Evolutionary conservation across 1,139 yeast species (phyloP), one percentile per base, ranked within the genome.

Genomic region (Nadsonia starkeyi-henricii): DNA sequence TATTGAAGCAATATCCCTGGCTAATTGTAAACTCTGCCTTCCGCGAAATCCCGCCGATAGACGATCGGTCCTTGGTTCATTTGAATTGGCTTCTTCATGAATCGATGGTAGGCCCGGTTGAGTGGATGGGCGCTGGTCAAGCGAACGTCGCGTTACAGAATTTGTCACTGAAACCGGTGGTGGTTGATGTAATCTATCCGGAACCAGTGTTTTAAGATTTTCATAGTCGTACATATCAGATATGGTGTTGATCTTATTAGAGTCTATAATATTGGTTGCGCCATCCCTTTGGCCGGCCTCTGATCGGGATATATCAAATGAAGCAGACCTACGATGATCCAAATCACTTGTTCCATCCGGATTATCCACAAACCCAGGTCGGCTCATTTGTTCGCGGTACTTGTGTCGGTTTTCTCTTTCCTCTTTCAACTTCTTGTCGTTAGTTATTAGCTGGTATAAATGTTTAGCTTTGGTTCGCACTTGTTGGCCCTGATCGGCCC

Each of bases 381-480:
- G 30, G 30, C 9, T 26, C 30, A 26, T 26, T 26, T 26, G 30
- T 26, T 26, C 9, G 9, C 30, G 30, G 12, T 7, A 26, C 7
- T 7, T 7, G 12, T 26, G 9, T 12, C 30, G 7, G 7, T 7
- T 26, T 7, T 26, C 30, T 55, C 98, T 74, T 63, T 85, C 97
- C 52, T 76, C 78, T 46, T 75, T 71, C 57, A 91, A 73, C 58
- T 95, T 73, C 58, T 88, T 96, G 55, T 85, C 93, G 61, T 91
- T 95, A 58, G 75, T 72, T 58, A 91, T 69, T 52, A 91, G 68
- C 20, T 81, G 67, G 0, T 94, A 88, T 65, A 91, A 72, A 58
- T 86, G 96, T 63, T 84, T 85, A 12, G 97, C 96, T 66, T 89
- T 88, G 45, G 85, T 88, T 54, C 98, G 74, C 54, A 91, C 64